Base-by-base conservation (phyloP, 2,329 filamentous ascomycete genomes). In the Cercospora sp. region DNA sequence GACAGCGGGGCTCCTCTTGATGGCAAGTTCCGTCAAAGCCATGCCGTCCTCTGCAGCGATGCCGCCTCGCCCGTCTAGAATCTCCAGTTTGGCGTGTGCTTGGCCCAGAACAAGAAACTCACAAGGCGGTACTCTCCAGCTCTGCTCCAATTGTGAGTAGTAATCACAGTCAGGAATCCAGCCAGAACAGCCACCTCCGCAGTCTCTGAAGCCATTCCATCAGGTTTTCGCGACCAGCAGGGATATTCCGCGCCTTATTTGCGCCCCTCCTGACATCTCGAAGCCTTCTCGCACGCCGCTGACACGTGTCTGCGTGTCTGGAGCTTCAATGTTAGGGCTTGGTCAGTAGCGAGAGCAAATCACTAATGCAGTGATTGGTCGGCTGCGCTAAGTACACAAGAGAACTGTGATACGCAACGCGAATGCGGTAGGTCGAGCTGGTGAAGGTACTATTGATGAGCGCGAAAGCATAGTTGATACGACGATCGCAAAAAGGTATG, bases 151-250 rank as follows among this genome's bases (percentile, higher is more conserved):
- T 30, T 33, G 20, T 53, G 20, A 2, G 18, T n/a, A 51, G 39
- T 39, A 62, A 62, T 48, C 39, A 26, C 10, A 42, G 39, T 13
- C 5, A 62, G 3, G 23, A 23, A 33, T 48, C 20, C 12, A 30
- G 60, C 39, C 60, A 45, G 23, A 55, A 55, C 61, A 63, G 61
- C 61, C 61, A 63, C 61, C 28, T 63, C 61, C 61, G 30, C 61
- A 63, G 42, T 20, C 31, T 36, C 20, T 9, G 42, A 36, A 51
- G 60, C 60, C 60, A 51, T 62, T 30, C 48, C 61, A 39, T 63
- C 61, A 63, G 28, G 48, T 28, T 23, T 48, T 63, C 5, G 28
- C 16, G 39, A 30, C 61, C 61, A 39, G 18, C 7, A 63, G 60
- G n/a, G 6, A 30, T 42, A 16, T 16, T 26, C 26, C 39, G 39